phyloP scores from a whole-genome alignment of 1,284 basidiomycete genomes.

The Boletus semigastroideus region DNA sequence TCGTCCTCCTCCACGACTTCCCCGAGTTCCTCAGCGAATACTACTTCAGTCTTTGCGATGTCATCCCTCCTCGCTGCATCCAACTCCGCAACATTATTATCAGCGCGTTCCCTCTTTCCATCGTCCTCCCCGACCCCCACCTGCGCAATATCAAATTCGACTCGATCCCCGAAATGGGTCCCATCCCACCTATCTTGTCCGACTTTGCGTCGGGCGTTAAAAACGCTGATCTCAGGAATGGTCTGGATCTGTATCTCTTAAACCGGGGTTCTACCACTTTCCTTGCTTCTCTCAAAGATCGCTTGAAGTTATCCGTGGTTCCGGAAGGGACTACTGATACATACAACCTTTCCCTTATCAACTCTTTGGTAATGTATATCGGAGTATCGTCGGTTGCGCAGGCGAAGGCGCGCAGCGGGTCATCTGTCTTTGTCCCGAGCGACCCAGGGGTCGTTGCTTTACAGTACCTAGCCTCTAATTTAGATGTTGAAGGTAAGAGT shows the following conservation, averaged over 20 bases:
- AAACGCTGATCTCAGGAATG: conserved; percentile 71
- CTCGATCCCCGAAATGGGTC: conserved; percentile 82
- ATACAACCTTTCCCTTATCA: conserved; percentile 90
- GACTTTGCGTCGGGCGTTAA: conserved; percentile 86
- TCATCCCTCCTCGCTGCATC: conserved; percentile 89
- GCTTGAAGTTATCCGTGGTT: conserved; percentile 57
- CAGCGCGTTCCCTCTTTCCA: conserved; percentile 90
- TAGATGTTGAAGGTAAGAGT: conserved; percentile 85
- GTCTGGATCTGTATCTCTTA: conserved; percentile 83
- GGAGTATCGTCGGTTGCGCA: conserved; percentile 88
- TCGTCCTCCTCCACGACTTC: conserved; percentile 97
- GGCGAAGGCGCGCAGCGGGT: conserved; percentile 77
- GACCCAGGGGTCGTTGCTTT: conserved; percentile 84
- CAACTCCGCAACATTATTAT: conserved; percentile 97
- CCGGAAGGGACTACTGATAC: conserved; percentile 56
- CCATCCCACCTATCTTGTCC: conserved; percentile 86
- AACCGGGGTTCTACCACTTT: conserved; percentile 67
- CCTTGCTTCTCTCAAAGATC: conserved; percentile 80
- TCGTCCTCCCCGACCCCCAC: conserved; percentile 87
- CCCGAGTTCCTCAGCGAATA: conserved; percentile 98
- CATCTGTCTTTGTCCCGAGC: conserved; percentile 74
- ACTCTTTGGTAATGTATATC: conserved; percentile 93
- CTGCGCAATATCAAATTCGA: conserved; percentile 72
- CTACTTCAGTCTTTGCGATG: conserved; percentile 94
- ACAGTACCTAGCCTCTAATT: conserved; percentile 76